Evolutionary conservation across 345 rosid genomes (phyloP), one percentile per base, ranked within the genome.

Genomic region (Draba incana): DNA sequence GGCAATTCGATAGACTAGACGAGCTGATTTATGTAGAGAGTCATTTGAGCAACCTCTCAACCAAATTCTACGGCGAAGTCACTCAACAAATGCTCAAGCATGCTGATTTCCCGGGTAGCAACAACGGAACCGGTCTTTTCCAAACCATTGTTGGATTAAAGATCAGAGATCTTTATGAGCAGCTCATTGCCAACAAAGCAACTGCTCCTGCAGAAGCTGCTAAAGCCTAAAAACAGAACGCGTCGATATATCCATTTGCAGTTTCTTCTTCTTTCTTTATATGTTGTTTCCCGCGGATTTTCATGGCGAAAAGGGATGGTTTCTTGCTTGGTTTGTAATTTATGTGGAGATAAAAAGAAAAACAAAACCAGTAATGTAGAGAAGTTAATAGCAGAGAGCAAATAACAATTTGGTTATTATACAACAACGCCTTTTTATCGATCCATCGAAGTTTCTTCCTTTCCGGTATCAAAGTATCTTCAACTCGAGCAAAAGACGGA

Each of bases 41-140:
- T 72, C 99, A 94, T 77, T 64, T 90, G 55, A 94, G 97, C 84
- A 89, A 87, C 91, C 79, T 89, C 57, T 94, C 99, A 9, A 84
- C 92, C 68, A 91, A 91, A 78, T 94, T 88, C 83, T 91, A 94
- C 20, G 96, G 97, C 0, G 99, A 94, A 74, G 88, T 91, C 1
- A 91, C 99, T 31, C 99, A 94, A 67, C 99, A 94, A 70, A 82
- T 94, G 97, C 76, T 94, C 82, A 94, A 91, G 75, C 97, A 90
- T 71, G 48, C 91, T 3, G 99, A 94, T 74, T 94, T 94, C 84
- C 99, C 99, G 0, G 97, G 99, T 13, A 94, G 99, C 73, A 94
- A 81, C 90, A 94, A 94, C 3, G 99, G 95, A 13, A 94, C 99
- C 0, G 97, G 99, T 38, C 88, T 91, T 6, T 94, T 91, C 84